Evolutionary conservation across 2,329 filamentous ascomycete species (phyloP), one percentile per base, ranked within the genome.

Genomic region (Huntiella abstrusa): DNA sequence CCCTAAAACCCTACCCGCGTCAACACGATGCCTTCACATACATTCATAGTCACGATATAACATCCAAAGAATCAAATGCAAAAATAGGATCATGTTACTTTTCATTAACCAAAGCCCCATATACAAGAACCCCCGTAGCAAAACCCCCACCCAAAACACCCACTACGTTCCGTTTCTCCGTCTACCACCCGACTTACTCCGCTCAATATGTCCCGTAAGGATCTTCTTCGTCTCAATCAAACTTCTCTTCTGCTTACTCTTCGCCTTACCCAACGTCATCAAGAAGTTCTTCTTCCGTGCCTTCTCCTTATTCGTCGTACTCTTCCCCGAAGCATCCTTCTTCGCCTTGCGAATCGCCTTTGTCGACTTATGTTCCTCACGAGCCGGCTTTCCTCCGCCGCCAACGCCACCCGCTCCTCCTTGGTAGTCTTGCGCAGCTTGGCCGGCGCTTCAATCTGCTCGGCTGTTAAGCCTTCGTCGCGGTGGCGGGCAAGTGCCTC

Each of bases 281-380:
- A 98, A 60, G 64, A 98, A 93, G 63, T 98, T 98, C 82, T 98
- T 98, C 72, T 84, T 85, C 54, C 88, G 71, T 37, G 83, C 77
- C 75, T 98, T 98, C 69, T 98, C 91, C 66, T 83, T 83, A 65
- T 98, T 98, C 53, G 88, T 96, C 34, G 85, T 87, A 60, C 83
- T 93, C 77, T 96, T 96, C 57, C 91, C 91, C 64, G 86, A 75
- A 2, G 77, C 71, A 56, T 80, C 76, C 73, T 93, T 93, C 70
- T 87, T 84, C 60, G 84, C 77, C 69, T 85, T 84, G 56, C 83
- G 72, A 58, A 83, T 78, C 12, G 86, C 86, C 52, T 84, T 78
- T 46, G 83, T 91, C 52, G 77, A 83, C 67, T 88, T 86, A 66
- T 94, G 86, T 60, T 91, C 78, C 43, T 75, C 69, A 28, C 80